Conservation (phyloP, 768 basidiomycete genomes). For the Boletus insuetus region DNA sequence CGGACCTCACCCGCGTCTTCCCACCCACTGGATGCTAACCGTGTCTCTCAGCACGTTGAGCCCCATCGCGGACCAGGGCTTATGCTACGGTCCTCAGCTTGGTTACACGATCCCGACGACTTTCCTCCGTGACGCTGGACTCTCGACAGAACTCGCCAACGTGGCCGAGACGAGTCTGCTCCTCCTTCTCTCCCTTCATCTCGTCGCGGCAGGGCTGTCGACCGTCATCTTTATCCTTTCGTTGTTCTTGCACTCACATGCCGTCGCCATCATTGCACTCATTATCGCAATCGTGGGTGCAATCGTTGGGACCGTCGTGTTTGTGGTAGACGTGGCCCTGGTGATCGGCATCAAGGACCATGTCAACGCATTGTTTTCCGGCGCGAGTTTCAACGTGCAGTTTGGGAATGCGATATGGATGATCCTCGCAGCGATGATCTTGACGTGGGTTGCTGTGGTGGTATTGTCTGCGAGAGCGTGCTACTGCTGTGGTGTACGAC, state of each 20-base stretch:
- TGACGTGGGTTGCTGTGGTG: slow-evolving; percentile 61
- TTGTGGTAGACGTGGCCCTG: slow-evolving; percentile 62
- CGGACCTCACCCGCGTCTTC: background rate
- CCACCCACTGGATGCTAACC: background rate
- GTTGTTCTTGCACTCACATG: slow-evolving; percentile 58
- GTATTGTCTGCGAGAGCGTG: slow-evolving; percentile 63
- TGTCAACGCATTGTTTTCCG: slow-evolving; percentile 37
- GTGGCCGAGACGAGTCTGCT: slow-evolving; percentile 50
- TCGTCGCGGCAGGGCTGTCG: slow-evolving; percentile 58
- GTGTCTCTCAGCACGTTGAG: slow-evolving; percentile 5
- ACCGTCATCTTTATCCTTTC: slow-evolving; percentile 51
- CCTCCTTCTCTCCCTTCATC: slow-evolving; percentile 65
- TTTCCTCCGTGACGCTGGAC: slow-evolving; percentile 40
- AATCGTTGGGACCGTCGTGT: slow-evolving; percentile 50
- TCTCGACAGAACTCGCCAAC: slow-evolving; percentile 44
- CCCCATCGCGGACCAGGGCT: slow-evolving; percentile 19
- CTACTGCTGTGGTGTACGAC: slow-evolving; percentile 64
- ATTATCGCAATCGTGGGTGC: slow-evolving; percentile 55
- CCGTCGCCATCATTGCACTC: slow-evolving; percentile 55
- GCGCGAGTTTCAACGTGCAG: slow-evolving; percentile 41
- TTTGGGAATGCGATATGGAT: slow-evolving; percentile 78
- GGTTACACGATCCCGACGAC: slow-evolving; percentile 63
- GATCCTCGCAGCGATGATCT: slow-evolving; percentile 51
- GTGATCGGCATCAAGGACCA: slow-evolving; percentile 50
- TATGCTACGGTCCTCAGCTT: slow-evolving; percentile 62